A percentile compares a stretch with the other conserved stretches of the same genome.
These are phyloP conservation scores for Eucalyptus guilfoylei DNA, from an alignment of 345 rosid species.

Conservation along the genomic window DNA sequence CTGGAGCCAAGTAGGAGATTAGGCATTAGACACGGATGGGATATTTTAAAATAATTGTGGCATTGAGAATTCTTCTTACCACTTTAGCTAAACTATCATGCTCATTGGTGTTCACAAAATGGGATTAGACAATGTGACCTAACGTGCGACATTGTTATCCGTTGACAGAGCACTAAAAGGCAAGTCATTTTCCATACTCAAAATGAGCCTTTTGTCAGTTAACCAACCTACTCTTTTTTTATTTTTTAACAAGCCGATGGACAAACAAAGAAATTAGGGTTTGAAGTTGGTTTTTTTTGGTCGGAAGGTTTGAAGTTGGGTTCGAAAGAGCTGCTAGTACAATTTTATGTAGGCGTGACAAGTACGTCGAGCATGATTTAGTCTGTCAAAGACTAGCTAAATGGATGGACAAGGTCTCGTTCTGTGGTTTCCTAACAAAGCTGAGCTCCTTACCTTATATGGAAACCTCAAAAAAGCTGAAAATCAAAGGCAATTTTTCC, in stretches of 20 bases:
- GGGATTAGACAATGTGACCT: neutral
- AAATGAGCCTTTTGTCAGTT: neutral
- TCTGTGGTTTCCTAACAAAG: neutral
- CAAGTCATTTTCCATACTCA: neutral
- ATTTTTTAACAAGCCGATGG: neutral
- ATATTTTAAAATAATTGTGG: neutral
- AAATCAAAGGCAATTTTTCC: neutral
- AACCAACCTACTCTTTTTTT: neutral
- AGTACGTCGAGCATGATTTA: neutral
- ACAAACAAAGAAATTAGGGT: neutral
- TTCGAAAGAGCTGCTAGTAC: neutral
- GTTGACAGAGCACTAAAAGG: neutral
- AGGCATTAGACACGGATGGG: neutral
- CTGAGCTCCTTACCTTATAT: neutral
- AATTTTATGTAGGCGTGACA: neutral
- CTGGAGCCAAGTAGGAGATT: neutral
- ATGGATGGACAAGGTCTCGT: neutral
- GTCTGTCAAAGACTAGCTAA: neutral
- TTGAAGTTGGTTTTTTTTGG: neutral
- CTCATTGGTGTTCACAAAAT: neutral
- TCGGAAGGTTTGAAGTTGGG: neutral
- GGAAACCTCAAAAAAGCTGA: neutral
- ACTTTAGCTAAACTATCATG: neutral
- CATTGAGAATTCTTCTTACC: neutral
- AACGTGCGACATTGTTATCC: neutral